A percentile compares a stretch with the other conserved stretches of the same genome.
Evolutionary conservation across 2,329 filamentous ascomycete species (phyloP).

Genomic region (Venturia effusa): DNA sequence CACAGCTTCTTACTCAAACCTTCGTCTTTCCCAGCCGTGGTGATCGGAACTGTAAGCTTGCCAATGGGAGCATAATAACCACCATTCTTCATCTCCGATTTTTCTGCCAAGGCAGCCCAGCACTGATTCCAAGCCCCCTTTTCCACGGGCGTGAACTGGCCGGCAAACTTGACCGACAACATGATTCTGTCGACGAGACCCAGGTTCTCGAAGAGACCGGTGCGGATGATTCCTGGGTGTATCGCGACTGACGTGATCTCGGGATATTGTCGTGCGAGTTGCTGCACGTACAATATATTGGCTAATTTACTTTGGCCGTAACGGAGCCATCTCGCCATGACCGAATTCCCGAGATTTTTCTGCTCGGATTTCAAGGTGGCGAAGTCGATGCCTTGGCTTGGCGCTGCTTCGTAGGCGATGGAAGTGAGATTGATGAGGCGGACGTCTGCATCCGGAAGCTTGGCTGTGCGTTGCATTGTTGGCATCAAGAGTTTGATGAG

Average conservation of each 20-base stretch:
- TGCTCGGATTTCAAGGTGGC: slow-evolving; percentile 18
- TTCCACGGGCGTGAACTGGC: slow-evolving; percentile 1
- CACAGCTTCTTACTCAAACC: slow-evolving; percentile 10
- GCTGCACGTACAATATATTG: slow-evolving; percentile 36
- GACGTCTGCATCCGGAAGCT: slow-evolving; percentile 28
- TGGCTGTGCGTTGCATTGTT: slow-evolving; percentile 28
- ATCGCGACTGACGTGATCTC: slow-evolving; percentile 32
- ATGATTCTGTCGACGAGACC: neutral
- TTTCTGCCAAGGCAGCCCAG: slow-evolving; percentile 8
- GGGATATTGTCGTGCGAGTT: slow-evolving; percentile 34
- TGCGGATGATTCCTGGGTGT: slow-evolving; percentile 40
- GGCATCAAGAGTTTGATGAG: slow-evolving; percentile 36
- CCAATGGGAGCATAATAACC: slow-evolving; percentile 10
- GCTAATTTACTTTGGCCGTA: slow-evolving; percentile 42
- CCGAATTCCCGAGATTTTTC: neutral
- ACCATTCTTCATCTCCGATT: slow-evolving; percentile 5
- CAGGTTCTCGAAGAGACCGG: slow-evolving; percentile 24
- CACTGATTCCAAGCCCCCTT: slow-evolving; percentile 10
- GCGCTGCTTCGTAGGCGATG: slow-evolving; percentile 17
- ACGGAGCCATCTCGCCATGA: slow-evolving; percentile 16
- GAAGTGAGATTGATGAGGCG: slow-evolving; percentile 35
- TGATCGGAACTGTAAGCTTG: slow-evolving; percentile 3
- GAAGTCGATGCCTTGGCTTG: slow-evolving; percentile 24
- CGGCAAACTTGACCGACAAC: neutral
- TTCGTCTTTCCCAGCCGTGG: neutral